Percentiles rank a stretch among this genome's conserved stretches.
Conservation (phyloP, 2,329 filamentous ascomycete species). For the Pyrenophora graminea region DNA sequence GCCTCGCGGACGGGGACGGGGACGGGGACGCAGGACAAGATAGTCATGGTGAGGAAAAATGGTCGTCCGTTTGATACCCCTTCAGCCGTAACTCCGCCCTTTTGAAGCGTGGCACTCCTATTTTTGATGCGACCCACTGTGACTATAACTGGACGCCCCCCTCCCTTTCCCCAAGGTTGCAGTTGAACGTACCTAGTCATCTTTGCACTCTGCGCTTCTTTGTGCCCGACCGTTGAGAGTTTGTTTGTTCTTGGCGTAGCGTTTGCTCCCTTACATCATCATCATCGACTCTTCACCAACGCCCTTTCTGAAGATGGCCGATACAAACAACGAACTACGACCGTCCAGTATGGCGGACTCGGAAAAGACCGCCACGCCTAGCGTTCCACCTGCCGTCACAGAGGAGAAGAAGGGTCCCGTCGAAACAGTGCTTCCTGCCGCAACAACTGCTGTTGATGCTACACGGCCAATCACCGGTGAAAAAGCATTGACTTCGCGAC, state of each 20-base stretch:
- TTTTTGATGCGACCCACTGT: too few relatives aligned
- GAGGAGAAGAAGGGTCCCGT: conserved; percentile 34
- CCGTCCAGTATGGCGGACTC: conserved; percentile 40
- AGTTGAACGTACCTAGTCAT: background rate
- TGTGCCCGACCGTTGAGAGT: background rate
- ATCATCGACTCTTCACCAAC: background rate
- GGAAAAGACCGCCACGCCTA: conserved; percentile 39
- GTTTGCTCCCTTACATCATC: background rate
- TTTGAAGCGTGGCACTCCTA: conserved; percentile 1
- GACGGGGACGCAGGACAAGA: conserved; percentile 3
- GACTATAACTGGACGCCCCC: conserved; percentile 1
- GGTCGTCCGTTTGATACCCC: background rate
- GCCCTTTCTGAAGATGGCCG: conserved; percentile 23
- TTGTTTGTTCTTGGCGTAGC: too few relatives aligned
- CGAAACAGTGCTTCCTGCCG: conserved; percentile 30
- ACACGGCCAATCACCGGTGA: conserved; percentile 12
- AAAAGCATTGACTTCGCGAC: conserved; percentile 19
- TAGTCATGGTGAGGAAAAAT: conserved; percentile 1
- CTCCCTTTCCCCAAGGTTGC: background rate
- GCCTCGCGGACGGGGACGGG: conserved; percentile 4
- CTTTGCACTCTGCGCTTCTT: background rate
- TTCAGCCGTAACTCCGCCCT: conserved; percentile 1
- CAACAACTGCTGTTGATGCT: conserved; percentile 23
- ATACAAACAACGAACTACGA: conserved; percentile 30
- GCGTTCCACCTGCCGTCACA: conserved; percentile 25